A percentile compares a stretch with the other conserved stretches of the same genome.
These are phyloP conservation scores for Astrocystis sublimbata DNA, from an alignment of 495 filamentous ascomycete genomes.

Conservation along the genomic window DNA sequence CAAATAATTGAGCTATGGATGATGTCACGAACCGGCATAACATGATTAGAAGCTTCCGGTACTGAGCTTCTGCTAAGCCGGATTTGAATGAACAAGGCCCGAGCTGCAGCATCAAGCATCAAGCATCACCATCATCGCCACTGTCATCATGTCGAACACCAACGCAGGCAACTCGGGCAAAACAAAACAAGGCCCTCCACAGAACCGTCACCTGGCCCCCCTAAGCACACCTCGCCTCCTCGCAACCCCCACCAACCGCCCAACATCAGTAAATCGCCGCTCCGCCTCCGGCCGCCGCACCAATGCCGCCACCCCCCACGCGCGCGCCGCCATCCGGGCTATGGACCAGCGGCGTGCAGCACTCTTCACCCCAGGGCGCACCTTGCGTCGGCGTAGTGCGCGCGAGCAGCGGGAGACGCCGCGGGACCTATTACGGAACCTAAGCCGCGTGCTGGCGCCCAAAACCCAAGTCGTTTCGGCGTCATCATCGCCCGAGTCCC, in stretches of 20 bases:
- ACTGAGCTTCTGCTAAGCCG: not conserved
- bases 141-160: slow-evolving; percentile 26
- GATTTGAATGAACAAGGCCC: no score
- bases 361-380: slow-evolving; percentile 68
- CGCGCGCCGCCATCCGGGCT: slow-evolving; percentile 61
- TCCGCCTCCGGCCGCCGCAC: slow-evolving; percentile 42
- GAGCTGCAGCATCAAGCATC: no score
- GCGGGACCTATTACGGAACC: slow-evolving; percentile 65
- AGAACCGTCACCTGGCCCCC: slow-evolving; percentile 12
- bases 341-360: slow-evolving; percentile 72
- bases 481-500: slow-evolving; percentile 50
- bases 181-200: no score
- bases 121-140: no score
- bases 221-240: slow-evolving; percentile 26
- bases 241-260: slow-evolving; percentile 38
- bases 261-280: slow-evolving; percentile 35
- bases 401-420: slow-evolving; percentile 72
- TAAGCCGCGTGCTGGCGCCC: slow-evolving; percentile 67
- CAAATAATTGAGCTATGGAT: not conserved
- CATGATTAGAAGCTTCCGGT: not conserved
- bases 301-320: slow-evolving; percentile 63
- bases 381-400: slow-evolving; percentile 64
- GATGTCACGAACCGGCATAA: no score
- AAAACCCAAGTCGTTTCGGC: slow-evolving; percentile 58
- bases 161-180: slow-evolving; percentile 5